Base-by-base conservation (phyloP, 176 grass and related monocot genomes). In the Phyllostachys edulis region DNA sequence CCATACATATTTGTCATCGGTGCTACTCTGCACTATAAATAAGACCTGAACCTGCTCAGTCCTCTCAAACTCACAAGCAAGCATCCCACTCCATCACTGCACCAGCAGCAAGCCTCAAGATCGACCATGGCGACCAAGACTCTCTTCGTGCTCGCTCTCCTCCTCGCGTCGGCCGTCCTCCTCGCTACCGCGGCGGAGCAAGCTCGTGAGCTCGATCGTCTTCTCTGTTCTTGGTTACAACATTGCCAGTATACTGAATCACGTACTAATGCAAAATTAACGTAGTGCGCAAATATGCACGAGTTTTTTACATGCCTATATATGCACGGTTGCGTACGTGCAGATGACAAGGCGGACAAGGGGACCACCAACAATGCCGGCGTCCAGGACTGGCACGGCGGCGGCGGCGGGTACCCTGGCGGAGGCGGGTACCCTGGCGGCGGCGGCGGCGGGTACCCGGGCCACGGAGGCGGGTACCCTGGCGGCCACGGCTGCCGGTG, bases 121-220 rank as follows among this genome's bases (percentile, higher is more conserved):
- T 13, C 36, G 49, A 70, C 9, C 78, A 93, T 93, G 91, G 88
- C 85, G 68, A 86, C 82, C 65, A 93, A 93, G 66, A 20, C 82
- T 65, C 40, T 90, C 49, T 34, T 86, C 57, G 17, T 90, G 37
- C 51, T 90, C 55, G 85, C 85, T 40, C 6, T 88, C 15, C 88
- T 90, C 72, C 36, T 88, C 52, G 65, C 79, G 23, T 82, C 80
- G 5, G 77, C 80, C n/a, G 57, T 82, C 74, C 47, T 83, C 75
- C 52, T 89, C 5, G 76, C 85, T 39, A 40, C 81, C 66, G 70
- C 80, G 1, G 84, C 77, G 15, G 44, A 90, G 9, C 63, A 93
- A 68, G 82, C 77, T 62, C 70, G 88, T 88, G 46, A 88, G 84
- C 39, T 72, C 65, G 6, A 2, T 50, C 26, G 7, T 11, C 65